A percentile compares a stretch with the other conserved stretches of the same genome.
These are phyloP conservation scores for Fusarium avenaceum DNA, from an alignment of 2,329 filamentous ascomycete species.

Conservation along the genomic window DNA sequence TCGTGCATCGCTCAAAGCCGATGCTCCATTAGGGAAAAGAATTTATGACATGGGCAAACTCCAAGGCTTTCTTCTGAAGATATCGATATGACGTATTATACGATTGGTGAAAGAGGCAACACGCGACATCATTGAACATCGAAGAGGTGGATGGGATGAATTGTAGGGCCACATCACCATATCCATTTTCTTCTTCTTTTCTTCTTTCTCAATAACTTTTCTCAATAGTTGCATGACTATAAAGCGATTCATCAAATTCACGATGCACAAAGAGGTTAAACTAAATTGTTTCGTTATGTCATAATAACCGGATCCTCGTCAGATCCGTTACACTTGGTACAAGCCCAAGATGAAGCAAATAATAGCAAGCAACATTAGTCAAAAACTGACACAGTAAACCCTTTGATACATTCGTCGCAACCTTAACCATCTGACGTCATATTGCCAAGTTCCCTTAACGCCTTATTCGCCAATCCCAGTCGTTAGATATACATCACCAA, in stretches of 20 bases:
- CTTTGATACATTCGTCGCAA: conserved; percentile 19
- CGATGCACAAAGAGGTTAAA: neutral
- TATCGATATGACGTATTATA: neutral
- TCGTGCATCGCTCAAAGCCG: conserved; percentile 30
- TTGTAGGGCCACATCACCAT: no score
- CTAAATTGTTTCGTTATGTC: conserved; percentile 4
- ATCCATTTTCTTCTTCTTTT: no score
- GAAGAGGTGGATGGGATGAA: no score
- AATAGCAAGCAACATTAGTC: conserved; percentile 13
- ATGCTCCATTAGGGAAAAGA: neutral
- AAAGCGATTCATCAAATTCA: neutral
- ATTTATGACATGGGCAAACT: conserved; percentile 23
- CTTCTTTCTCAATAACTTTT: no score
- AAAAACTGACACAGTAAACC: conserved; percentile 2
- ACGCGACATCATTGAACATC: no score
- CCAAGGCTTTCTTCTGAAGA: conserved; percentile 19
- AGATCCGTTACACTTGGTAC: neutral
- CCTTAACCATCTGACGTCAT: conserved; percentile 11
- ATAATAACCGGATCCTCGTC: neutral
- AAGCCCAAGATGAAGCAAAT: neutral
- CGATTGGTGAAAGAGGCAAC: no score
- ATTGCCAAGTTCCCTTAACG: conserved; percentile 24
- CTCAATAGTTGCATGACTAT: neutral
- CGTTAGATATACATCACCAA: conserved; percentile 31
- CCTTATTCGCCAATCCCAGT: conserved; percentile 33